phyloP scores from a whole-genome alignment of 2,329 filamentous ascomycete genomes.

The Amauroascus verrucosus region DNA sequence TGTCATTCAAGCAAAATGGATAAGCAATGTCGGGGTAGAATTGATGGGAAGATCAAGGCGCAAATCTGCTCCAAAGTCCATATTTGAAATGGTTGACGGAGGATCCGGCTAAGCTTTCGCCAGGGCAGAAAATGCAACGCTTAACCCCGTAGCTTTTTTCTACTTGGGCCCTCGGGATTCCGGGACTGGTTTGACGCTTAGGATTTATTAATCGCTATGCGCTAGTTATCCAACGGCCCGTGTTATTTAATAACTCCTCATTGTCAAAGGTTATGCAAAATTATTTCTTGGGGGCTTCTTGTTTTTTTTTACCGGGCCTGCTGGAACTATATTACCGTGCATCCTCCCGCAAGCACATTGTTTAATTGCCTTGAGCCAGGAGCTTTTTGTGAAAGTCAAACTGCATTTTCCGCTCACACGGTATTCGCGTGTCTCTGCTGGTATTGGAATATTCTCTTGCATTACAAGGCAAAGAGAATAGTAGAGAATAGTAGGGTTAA shows the following conservation, averaged over 20 bases:
- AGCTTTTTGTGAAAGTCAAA: not conserved
- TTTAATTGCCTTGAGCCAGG: no score
- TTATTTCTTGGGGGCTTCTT: not conserved
- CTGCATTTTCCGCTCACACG: not conserved
- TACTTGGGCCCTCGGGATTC: not conserved
- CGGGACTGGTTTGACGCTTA: not conserved
- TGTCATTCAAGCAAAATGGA: not conserved
- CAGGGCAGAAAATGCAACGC: not conserved
- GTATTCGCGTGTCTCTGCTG: not conserved
- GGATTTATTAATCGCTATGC: not conserved
- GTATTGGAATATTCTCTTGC: not conserved
- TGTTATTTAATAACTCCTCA: not conserved
- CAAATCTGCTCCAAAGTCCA: not conserved
- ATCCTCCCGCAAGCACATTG: no score
- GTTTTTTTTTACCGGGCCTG: not conserved
- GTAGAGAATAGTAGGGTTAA: not conserved
- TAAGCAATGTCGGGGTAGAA: not conserved
- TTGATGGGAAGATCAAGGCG: not conserved
- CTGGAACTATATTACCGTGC: not conserved
- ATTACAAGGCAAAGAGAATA: not conserved
- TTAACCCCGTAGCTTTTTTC: not conserved
- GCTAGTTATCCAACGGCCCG: not conserved
- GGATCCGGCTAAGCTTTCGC: constrained; percentile 5
- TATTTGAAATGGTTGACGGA: not conserved
- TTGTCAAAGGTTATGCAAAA: not conserved